Evolutionary conservation across 2,329 filamentous ascomycete species (phyloP).

Genomic region (Aspergillus pseudoterreus): DNA sequence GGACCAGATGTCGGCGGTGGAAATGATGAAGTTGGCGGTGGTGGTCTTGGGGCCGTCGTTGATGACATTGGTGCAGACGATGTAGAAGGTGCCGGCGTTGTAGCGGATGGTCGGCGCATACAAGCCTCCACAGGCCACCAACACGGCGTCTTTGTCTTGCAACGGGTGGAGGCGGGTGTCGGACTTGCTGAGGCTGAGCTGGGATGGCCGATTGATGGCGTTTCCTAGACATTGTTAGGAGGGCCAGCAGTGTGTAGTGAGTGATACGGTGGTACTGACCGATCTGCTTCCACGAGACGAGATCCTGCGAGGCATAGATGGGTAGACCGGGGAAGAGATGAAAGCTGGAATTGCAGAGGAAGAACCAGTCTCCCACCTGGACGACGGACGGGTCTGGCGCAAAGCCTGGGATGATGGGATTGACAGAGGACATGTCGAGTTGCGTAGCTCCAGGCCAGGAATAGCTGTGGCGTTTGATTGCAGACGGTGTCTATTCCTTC

Average conservation of each 20-base stretch:
- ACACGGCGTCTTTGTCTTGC: neutral
- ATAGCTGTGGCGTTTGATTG: too few relatives aligned
- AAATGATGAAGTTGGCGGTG: neutral
- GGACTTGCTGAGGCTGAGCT: neutral
- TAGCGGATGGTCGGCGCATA: conserved; percentile 48
- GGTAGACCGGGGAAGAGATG: conserved; percentile 71
- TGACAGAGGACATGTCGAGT: neutral
- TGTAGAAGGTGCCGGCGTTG: conserved; percentile 42
- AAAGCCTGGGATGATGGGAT: conserved; percentile 17
- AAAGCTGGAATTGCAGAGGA: conserved; percentile 60
- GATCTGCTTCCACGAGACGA: conserved; percentile 30
- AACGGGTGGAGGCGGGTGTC: neutral
- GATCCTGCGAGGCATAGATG: conserved; percentile 31
- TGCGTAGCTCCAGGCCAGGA: too few relatives aligned
- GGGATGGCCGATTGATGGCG: neutral
- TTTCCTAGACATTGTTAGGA: neutral
- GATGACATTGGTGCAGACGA: conserved; percentile 36
- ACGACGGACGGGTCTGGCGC: conserved; percentile 15
- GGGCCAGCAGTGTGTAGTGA: too few relatives aligned
- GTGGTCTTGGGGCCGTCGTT: neutral
- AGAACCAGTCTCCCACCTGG: conserved; percentile 14
- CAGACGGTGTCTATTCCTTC: too few relatives aligned
- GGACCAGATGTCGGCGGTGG: neutral
- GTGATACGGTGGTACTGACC: conserved; percentile 15
- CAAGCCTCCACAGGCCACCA: conserved; percentile 18